Conservation (phyloP, 2,329 filamentous ascomycete species). For the Alternaria sp. region DNA sequence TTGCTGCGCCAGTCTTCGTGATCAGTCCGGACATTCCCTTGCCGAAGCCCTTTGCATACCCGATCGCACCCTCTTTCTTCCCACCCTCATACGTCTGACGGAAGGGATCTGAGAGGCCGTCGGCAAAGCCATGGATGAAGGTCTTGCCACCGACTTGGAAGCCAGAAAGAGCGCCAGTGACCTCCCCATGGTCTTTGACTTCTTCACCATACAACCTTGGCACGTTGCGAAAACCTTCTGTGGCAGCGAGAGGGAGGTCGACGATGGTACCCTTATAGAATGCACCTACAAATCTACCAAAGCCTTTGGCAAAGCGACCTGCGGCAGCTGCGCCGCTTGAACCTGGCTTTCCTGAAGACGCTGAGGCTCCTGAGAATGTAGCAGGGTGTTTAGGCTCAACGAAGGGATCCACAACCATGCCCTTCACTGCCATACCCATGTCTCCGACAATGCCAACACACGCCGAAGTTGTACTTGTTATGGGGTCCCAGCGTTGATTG, state of each 20-base stretch:
- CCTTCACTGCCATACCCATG: conserved; percentile 64
- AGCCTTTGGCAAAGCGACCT: conserved; percentile 19
- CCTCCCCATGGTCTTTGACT: conserved; percentile 38
- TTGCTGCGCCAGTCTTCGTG: conserved; percentile 9
- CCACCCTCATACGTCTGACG: conserved; percentile 39
- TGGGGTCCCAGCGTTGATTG: conserved; percentile 62
- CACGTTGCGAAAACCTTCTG: conserved; percentile 46
- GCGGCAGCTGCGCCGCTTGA: conserved; percentile 7
- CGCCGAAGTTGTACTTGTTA: conserved; percentile 69
- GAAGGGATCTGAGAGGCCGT: conserved; percentile 42
- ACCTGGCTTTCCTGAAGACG: background rate
- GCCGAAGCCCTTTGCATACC: conserved; percentile 42
- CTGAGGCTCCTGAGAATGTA: background rate
- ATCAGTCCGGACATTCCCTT: conserved; percentile 29
- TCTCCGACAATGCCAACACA: conserved; percentile 61
- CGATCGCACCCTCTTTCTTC: conserved; percentile 40
- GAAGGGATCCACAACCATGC: conserved; percentile 54
- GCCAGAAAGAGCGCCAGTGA: conserved; percentile 45
- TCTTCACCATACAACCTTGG: conserved; percentile 50
- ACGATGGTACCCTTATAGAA: conserved; percentile 43
- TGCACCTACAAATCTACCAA: conserved; percentile 26
- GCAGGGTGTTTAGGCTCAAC: conserved; percentile 11
- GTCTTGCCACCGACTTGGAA: conserved; percentile 41
- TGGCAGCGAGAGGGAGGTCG: conserved; percentile 46
- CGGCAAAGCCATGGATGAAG: conserved; percentile 41